Conservation (phyloP, 1,284 basidiomycete genomes). For the Ceratobasidium sp. region DNA sequence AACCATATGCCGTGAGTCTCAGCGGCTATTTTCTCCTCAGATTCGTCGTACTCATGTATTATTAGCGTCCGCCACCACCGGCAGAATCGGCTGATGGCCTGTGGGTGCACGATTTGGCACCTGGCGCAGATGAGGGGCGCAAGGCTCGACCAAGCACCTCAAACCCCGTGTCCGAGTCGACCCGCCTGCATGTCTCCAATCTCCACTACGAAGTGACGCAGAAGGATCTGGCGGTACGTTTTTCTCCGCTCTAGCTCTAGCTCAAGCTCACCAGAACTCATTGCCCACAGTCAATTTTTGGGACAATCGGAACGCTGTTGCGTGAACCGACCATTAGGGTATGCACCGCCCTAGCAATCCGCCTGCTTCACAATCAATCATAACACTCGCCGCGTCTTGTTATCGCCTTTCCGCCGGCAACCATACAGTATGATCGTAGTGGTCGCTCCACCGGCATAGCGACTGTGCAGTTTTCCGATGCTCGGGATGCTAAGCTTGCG, state of each 20-base stretch:
- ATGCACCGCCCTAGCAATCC: conserved; percentile 58
- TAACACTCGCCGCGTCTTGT: conserved; percentile 42
- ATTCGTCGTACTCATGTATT: background rate
- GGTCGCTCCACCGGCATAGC: conserved; percentile 91
- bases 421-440: conserved; percentile 89
- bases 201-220: conserved; percentile 94
- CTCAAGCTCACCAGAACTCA: background rate
- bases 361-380: conserved; percentile 47
- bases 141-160: conserved; percentile 53
- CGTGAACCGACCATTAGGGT: conserved; percentile 95
- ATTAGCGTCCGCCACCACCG: conserved; percentile 35
- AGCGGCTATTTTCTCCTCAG: background rate
- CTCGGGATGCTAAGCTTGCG: conserved; percentile 82
- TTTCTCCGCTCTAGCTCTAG: background rate
- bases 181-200: conserved; percentile 83
- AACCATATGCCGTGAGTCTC: conserved; percentile 43
- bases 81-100: conserved; percentile 60
- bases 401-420: conserved; percentile 54
- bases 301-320: conserved; percentile 89
- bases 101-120: conserved; percentile 80
- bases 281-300: conserved; percentile 80
- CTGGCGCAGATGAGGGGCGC: conserved; percentile 53
- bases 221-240: conserved; percentile 85
- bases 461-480: conserved; percentile 81
- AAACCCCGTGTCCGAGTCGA: conserved; percentile 54